A percentile compares a stretch with the other conserved stretches of the same genome.
phyloP scores from a whole-genome alignment of 192 early-diverging fungal species.

The Rhizoclosmatium sp. region DNA sequence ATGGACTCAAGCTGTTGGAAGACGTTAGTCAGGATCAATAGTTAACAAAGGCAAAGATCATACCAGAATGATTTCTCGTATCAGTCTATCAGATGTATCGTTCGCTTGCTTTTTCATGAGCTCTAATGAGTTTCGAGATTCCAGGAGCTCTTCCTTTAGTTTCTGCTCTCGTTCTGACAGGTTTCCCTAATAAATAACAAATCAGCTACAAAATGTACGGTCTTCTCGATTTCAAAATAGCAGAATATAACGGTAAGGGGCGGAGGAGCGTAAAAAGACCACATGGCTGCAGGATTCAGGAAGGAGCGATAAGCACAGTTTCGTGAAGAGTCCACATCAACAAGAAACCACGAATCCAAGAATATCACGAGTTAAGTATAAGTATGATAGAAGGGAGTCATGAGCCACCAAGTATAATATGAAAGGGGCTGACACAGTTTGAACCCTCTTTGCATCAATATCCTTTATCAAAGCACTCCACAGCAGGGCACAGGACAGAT shows the following conservation, averaged over 20 bases:
- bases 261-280: too few species aligned
- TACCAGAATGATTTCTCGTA: constrained; percentile 28
- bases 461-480: background rate
- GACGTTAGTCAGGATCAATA: background rate
- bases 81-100: constrained; percentile 29
- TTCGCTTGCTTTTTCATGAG: constrained; percentile 30
- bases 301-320: too few species aligned
- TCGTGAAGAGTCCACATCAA: too few species aligned
- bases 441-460: background rate
- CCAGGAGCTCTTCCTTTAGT: constrained; percentile 14
- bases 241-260: too few species aligned
- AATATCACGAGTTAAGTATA: too few species aligned
- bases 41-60: background rate
- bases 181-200: constrained; percentile 21
- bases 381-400: too few species aligned
- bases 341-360: too few species aligned
- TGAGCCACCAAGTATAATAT: too few species aligned
- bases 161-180: constrained; percentile 13
- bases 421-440: too few species aligned
- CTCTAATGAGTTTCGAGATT: constrained; percentile 21
- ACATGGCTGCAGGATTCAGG: too few species aligned
- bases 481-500: background rate
- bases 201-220: background rate
- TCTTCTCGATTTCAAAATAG: background rate
- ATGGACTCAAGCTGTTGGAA: constrained; percentile 30